Percentiles rank a stretch among this genome's conserved stretches.
Conservation (phyloP, 108 stramenopile genomes). For the Ochromonas danica region DNA sequence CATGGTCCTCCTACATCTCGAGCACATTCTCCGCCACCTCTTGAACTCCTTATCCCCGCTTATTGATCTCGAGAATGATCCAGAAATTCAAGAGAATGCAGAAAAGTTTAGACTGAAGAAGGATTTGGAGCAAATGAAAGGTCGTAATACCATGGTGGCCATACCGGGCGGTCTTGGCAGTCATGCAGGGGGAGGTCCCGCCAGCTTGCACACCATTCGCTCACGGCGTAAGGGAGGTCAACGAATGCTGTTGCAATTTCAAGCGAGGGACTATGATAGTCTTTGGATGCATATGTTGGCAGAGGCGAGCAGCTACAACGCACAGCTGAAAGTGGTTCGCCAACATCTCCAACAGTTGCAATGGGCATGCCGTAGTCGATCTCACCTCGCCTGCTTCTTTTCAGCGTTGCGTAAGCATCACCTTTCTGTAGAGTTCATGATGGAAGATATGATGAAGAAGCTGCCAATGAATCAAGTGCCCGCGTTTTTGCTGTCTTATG, state of each 20-base stretch:
- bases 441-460: not conserved
- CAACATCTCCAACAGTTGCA: not conserved
- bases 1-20: too few species aligned
- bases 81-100: too few species aligned
- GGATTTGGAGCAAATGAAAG: too few species aligned
- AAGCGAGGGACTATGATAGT: not conserved
- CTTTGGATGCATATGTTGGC: not conserved
- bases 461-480: not conserved
- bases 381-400: too few species aligned
- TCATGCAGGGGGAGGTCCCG: not conserved
- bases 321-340: not conserved
- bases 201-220: not conserved
- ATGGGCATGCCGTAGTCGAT: too few species aligned
- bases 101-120: too few species aligned
- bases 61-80: too few species aligned
- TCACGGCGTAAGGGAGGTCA: not conserved
- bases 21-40: too few species aligned
- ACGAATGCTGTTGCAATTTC: not conserved
- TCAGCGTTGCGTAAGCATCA: too few species aligned
- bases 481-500: not conserved
- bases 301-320: not conserved
- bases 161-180: too few species aligned
- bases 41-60: too few species aligned
- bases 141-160: too few species aligned
- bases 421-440: not conserved